Evolutionary conservation across 352 stramenopile genomes (phyloP), one percentile per base, ranked within the genome.

Genomic region (Phytopythium kandeliae): DNA sequence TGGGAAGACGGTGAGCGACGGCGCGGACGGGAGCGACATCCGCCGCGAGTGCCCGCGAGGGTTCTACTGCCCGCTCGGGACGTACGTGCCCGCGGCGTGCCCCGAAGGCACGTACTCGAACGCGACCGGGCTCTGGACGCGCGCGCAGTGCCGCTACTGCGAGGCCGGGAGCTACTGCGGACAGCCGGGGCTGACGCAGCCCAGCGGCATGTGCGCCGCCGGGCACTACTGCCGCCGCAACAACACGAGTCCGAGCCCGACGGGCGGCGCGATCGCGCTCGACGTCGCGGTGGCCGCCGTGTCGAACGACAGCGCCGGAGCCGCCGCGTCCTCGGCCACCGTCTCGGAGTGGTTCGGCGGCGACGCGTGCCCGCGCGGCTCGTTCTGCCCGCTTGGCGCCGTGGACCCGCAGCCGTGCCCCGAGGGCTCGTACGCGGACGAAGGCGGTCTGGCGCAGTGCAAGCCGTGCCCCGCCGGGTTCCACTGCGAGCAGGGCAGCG

Each of bases 31-130:
- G 2, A 77, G 67, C 17, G 59, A 59, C 11, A 78, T 60, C 0
- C 69, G 28, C 2, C 28, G 72, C n/a, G 44, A 62, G 9, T 96
- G 88, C 63, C 69, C 83, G 16, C 42, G 38, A 7, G 92, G 92
- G 5, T 54, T 62, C 0, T 97, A 89, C 47, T 97, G 90, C 37
- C 70, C 72, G 1, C 55, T 80, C 57, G 79, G 68, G n/a, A 91
- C 87, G 3, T 76, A 80, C 12, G 38, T 77, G 0, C 83, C 87
- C 1, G 48, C 65, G 28, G 64, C 69, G 12, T 95, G 84, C 41
- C 73, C 77, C 0, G 50, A 62, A 55, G 79, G 82, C 13, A 78
- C 78, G 0, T 93, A 85, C 47, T 83, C 78, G 0, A 83, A 84
- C 35, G 48, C 52, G 1, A 69, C 64, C 2, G 72, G 78, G 11